phyloP scores from a whole-genome alignment of 768 basidiomycete species.

The Boletus tomentosulus region DNA sequence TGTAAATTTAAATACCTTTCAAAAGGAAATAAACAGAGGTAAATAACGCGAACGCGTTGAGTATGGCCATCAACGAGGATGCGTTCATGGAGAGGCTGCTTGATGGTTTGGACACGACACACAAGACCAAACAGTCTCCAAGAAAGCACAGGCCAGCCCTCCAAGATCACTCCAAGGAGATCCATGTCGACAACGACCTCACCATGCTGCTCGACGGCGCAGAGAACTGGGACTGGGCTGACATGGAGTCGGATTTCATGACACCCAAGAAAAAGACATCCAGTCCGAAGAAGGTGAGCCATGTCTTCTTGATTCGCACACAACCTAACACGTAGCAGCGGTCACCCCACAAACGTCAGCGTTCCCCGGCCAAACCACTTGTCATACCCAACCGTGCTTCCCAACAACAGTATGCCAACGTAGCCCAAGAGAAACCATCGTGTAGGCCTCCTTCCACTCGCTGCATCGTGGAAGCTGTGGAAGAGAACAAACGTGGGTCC shows the following conservation, averaged over 20 bases:
- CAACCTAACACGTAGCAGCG: slow-evolving; percentile 6
- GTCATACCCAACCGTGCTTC: slow-evolving; percentile 8
- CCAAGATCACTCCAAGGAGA: slow-evolving; percentile 8
- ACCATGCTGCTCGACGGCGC: slow-evolving; percentile 55
- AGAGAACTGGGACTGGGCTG: slow-evolving; percentile 68
- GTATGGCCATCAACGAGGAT: slow-evolving; percentile 48
- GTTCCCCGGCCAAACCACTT: slow-evolving; percentile 18
- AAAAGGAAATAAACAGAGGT: background rate
- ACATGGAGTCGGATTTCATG: slow-evolving; percentile 47
- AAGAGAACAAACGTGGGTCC: slow-evolving; percentile 25
- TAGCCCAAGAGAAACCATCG: slow-evolving; percentile 16
- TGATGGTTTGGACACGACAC: slow-evolving; percentile 39
- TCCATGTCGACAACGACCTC: slow-evolving; percentile 39
- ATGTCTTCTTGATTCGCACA: background rate
- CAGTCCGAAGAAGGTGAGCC: slow-evolving; percentile 21
- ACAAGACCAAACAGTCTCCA: slow-evolving; percentile 19
- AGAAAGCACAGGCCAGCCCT: slow-evolving; percentile 15
- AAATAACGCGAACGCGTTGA: slow-evolving; percentile 27
- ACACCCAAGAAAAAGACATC: slow-evolving; percentile 46
- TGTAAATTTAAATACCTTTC: background rate
- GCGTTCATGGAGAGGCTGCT: slow-evolving; percentile 56
- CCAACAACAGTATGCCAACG: slow-evolving; percentile 20
- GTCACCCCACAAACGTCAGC: slow-evolving; percentile 11
- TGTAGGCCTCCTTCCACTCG: slow-evolving; percentile 44
- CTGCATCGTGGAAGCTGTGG: slow-evolving; percentile 51